Percentiles rank a stretch among this genome's conserved stretches.
phyloP scores from a whole-genome alignment of 176 grass and related monocot genomes.

The Musa schizocarpa region DNA sequence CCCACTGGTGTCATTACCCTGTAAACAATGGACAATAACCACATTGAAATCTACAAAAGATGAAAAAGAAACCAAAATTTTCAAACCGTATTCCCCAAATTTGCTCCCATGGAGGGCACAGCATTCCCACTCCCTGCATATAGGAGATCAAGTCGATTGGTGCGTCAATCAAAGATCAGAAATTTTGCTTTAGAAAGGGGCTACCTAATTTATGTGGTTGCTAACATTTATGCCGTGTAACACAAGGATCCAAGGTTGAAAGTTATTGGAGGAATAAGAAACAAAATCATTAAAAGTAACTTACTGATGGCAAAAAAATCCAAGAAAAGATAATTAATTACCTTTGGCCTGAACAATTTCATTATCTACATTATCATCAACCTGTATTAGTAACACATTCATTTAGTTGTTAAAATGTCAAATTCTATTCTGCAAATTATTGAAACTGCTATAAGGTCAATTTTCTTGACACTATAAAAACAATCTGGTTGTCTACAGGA shows the following conservation, averaged over 20 bases:
- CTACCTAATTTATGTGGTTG: background rate
- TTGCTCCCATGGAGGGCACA: slow-evolving; percentile 8
- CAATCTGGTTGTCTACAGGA: background rate
- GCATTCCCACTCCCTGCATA: slow-evolving; percentile 31
- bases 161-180: background rate
- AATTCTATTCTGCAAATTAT: background rate
- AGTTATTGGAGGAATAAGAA: background rate
- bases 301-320: background rate
- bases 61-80: background rate
- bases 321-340: background rate
- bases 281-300: background rate
- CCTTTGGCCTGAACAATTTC: background rate
- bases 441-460: background rate
- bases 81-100: slow-evolving; percentile 27
- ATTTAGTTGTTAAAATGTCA: background rate
- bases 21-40: slow-evolving; percentile 13
- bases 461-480: background rate
- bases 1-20: slow-evolving; percentile 31
- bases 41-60: slow-evolving; percentile 11
- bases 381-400: background rate
- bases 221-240: background rate
- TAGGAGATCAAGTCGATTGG: background rate
- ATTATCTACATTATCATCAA: background rate
- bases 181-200: background rate
- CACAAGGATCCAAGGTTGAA: background rate